Evolutionary conservation across 2,329 filamentous ascomycete genomes (phyloP).

Genomic region (Incumbomyces delicatus): DNA sequence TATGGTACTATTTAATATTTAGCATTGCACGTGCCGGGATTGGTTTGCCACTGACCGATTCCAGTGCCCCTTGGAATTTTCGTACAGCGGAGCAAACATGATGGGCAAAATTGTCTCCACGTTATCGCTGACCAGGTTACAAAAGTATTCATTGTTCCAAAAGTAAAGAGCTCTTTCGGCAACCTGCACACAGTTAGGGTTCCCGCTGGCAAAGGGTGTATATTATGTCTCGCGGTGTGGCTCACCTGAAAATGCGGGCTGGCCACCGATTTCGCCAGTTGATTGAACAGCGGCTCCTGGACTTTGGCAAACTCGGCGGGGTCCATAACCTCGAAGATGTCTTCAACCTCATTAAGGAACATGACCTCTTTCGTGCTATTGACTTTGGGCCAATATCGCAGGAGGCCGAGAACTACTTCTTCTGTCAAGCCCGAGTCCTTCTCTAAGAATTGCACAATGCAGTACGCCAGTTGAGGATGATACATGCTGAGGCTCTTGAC

Average conservation of each 20-base stretch:
- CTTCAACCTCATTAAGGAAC: slow-evolving; percentile 98
- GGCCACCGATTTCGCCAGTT: slow-evolving; percentile 93
- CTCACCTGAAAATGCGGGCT: slow-evolving; percentile 94
- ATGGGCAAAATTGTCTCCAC: slow-evolving; percentile 97
- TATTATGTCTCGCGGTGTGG: slow-evolving; percentile 16
- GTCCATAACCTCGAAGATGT: slow-evolving; percentile 99
- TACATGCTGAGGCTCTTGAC: slow-evolving; percentile 99
- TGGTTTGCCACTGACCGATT: slow-evolving; percentile 59
- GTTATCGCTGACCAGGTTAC: slow-evolving; percentile 97
- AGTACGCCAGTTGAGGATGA: slow-evolving; percentile 94
- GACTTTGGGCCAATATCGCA: slow-evolving; percentile 97
- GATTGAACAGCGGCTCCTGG: slow-evolving; percentile 93
- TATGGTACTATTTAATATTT: slow-evolving; percentile 61
- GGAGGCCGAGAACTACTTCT: slow-evolving; percentile 86
- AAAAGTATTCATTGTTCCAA: slow-evolving; percentile 99
- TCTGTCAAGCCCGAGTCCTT: slow-evolving; percentile 96
- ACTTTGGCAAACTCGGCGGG: slow-evolving; percentile 97
- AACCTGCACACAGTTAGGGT: slow-evolving; percentile 44
- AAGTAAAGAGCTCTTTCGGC: slow-evolving; percentile 96
- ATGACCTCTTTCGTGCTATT: slow-evolving; percentile 99
- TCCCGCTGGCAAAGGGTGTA: neutral
- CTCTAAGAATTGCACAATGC: slow-evolving; percentile 96
- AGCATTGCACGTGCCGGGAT: slow-evolving; percentile 19
- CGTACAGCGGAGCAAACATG: slow-evolving; percentile 97
- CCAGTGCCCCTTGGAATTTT: slow-evolving; percentile 99